A percentile compares a stretch with the other conserved stretches of the same genome.
Evolutionary conservation across 371 early-diverging fungal genomes (phyloP).

Genomic region (Parasitella parasitica): DNA sequence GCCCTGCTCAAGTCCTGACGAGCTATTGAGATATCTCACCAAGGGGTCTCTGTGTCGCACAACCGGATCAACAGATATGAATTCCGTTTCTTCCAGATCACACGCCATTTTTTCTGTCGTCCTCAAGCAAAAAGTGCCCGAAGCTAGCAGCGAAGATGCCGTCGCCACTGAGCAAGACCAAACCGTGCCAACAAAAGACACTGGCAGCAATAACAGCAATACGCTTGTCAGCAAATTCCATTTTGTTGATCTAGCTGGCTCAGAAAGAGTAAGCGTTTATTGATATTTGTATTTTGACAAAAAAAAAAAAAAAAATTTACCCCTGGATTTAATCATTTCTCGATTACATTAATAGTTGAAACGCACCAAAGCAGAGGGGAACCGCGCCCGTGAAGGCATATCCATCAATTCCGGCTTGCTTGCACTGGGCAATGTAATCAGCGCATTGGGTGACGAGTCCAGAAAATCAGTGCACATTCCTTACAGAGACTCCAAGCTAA

Average conservation of each 20-base stretch:
- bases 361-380: conserved; percentile 69
- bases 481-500: conserved; percentile 94
- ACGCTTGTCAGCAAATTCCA: conserved; percentile 79
- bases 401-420: conserved; percentile 96
- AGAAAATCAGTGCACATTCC: conserved; percentile 77
- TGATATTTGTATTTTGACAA: no score
- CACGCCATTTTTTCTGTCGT: conserved; percentile 97
- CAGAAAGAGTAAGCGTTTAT: conserved; percentile 47
- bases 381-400: conserved; percentile 96
- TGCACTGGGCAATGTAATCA: conserved; percentile 98
- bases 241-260: conserved; percentile 97
- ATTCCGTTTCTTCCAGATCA: conserved; percentile 91
- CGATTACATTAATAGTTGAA: no score
- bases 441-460: conserved; percentile 88
- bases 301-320: not conserved
- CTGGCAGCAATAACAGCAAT: conserved; percentile 7
- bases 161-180: not conserved
- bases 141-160: not conserved
- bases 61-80: conserved; percentile 97
- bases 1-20: conserved; percentile 69
- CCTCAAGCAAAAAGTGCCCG: conserved; percentile 55
- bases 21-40: conserved; percentile 70
- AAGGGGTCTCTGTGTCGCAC: conserved; percentile 87
- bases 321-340: not conserved
- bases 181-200: not conserved